Conservation (phyloP, 2,329 filamentous ascomycete genomes). For the Diaporthe nobilis region DNA sequence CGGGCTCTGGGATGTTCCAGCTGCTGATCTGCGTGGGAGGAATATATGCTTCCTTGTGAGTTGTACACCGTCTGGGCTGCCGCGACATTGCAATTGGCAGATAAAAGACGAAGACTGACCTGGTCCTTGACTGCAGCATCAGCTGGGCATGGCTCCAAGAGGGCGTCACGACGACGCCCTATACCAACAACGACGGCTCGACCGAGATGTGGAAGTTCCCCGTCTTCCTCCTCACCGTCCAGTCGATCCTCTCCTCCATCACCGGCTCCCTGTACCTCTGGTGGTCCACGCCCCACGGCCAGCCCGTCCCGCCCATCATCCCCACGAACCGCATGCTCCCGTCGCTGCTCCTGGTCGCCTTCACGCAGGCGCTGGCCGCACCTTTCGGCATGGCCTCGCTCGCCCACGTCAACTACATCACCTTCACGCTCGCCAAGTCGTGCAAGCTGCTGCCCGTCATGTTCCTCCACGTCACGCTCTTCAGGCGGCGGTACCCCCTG, state of each 20-base stretch:
- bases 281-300: conserved; percentile 69
- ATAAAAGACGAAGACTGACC: conserved; percentile 16
- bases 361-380: conserved; percentile 91
- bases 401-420: conserved; percentile 96
- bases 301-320: conserved; percentile 76
- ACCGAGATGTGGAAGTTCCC: conserved; percentile 91
- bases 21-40: conserved; percentile 90
- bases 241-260: conserved; percentile 88
- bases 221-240: conserved; percentile 95
- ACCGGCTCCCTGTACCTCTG: conserved; percentile 87
- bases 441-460: conserved; percentile 99
- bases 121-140: conserved; percentile 68
- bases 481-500: conserved; percentile 88
- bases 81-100: not conserved
- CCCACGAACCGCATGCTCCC: conserved; percentile 81
- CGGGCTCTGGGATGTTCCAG: conserved; percentile 75
- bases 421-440: conserved; percentile 95
- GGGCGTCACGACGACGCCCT: conserved; percentile 93
- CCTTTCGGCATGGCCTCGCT: conserved; percentile 96
- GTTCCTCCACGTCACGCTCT: conserved; percentile 94
- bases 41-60: conserved; percentile 97
- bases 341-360: conserved; percentile 86
- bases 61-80: conserved; percentile 38
- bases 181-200: conserved; percentile 72
- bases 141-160: conserved; percentile 98